Evolutionary conservation across 2,329 filamentous ascomycete species (phyloP), one percentile per base, ranked within the genome.

Genomic region (Geoglossum cookeanum): DNA sequence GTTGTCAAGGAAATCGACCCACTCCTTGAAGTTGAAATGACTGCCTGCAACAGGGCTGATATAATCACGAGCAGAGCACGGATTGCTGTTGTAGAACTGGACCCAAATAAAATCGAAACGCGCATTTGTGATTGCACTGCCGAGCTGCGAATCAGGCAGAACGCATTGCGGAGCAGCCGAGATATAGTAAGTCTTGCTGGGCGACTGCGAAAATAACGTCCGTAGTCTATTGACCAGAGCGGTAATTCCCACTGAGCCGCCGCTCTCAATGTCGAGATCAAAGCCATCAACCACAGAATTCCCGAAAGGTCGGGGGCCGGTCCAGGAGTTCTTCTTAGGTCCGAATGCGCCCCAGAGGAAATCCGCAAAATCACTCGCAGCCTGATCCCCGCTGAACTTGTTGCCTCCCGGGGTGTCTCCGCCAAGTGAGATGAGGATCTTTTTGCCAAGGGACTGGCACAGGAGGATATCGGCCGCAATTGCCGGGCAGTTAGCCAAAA

Each of bases 61-160:
- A 35, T 68, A 75, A 53, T 68, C 66, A 22, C 70, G 67, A 22
- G 76, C 75, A 58, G 75, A 77, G 67, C 77, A 80, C 2, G 62
- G 54, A 9, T 65, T 61, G 1, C 73, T 78, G 68, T 78, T 78
- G 68, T 78, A 79, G 65, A 77, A 78, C 60, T 78, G 76, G 39
- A 77, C 68, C 66, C 74, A 78, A 60, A 79, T 62, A 61, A 75
- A 77, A 63, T 79, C 76, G 61, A 78, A 76, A 8, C 60, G 59
- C 7, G 74, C 67, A 37, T 67, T 67, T 15, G 59, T 51, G 57
- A 79, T 75, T 6, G 74, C 72, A 42, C 68, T 56, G n/a, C 65
- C 64, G 29, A 78, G 68, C 56, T 74, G 71, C 27, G 62, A 61
- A 61, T 79, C 76, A 1, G 75, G 74, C 27, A 73, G 64, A 7